A percentile compares a stretch with the other conserved stretches of the same genome.
Conservation (phyloP, 192 early-diverging fungal species). For the Ambispora gerdemannii region DNA sequence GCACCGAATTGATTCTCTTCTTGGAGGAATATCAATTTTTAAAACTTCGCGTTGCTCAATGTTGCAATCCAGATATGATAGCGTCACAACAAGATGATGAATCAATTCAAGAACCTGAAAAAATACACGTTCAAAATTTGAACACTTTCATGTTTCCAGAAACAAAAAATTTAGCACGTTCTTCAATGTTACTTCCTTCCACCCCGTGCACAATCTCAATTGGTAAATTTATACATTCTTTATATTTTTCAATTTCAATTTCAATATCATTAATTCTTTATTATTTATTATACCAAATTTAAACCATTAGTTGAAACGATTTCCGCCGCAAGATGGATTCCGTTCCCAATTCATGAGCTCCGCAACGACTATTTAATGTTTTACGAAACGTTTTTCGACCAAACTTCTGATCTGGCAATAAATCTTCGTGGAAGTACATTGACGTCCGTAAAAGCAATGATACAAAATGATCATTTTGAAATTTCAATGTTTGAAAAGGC, state of each 20-base stretch:
- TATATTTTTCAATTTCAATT: background rate
- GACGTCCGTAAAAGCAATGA: background rate
- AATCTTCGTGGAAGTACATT: constrained; percentile 20
- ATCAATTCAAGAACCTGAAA: background rate
- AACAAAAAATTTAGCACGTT: background rate
- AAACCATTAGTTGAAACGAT: constrained; percentile 17
- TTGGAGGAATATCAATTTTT: constrained; percentile 36
- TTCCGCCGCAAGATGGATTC: constrained; percentile 10
- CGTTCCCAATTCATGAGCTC: constrained; percentile 10
- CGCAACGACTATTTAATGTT: background rate
- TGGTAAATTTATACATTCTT: background rate
- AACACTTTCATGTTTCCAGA: background rate
- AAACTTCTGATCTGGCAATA: constrained; percentile 23
- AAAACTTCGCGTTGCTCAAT: constrained; percentile 17
- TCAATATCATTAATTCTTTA: background rate
- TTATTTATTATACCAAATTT: background rate
- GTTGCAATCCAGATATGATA: constrained; percentile 6
- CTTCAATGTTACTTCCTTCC: background rate
- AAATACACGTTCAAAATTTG: background rate
- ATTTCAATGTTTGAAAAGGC: constrained; percentile 21
- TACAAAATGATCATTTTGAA: constrained; percentile 4
- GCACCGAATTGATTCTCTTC: constrained; percentile 35
- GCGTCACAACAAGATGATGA: background rate
- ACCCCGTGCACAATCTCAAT: constrained; percentile 27
- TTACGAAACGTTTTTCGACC: constrained; percentile 15